phyloP scores from a whole-genome alignment of 306 rosid species.

The Lupinus albus region DNA sequence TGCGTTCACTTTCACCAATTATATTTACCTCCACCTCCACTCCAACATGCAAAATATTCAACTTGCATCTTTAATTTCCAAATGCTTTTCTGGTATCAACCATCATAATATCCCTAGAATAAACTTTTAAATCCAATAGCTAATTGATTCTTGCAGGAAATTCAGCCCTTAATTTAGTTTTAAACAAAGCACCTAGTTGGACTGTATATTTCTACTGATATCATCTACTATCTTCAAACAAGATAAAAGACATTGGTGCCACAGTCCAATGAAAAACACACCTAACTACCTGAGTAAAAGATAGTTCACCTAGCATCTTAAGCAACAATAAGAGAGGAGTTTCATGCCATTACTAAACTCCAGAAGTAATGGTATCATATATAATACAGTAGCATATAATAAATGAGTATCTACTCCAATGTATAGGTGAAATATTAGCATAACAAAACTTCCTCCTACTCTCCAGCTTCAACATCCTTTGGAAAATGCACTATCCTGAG shows the following conservation, averaged over 20 bases:
- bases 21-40: constrained; percentile 5
- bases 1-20: background rate
- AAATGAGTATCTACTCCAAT: background rate
- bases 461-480: background rate
- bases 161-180: constrained; percentile 37
- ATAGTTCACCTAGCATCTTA: background rate
- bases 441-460: background rate
- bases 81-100: constrained; percentile 42
- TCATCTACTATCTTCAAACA: background rate
- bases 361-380: background rate
- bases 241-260: background rate
- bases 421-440: background rate
- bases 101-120: constrained; percentile 34
- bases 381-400: background rate
- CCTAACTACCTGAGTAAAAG: background rate
- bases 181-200: constrained; percentile 50
- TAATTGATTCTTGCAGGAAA: constrained; percentile 30
- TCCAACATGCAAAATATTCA: constrained; percentile 19
- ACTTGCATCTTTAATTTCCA: constrained; percentile 43
- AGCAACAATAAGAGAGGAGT: background rate
- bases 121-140: constrained; percentile 33
- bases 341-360: background rate
- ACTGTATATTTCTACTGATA: constrained; percentile 18
- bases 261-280: background rate
- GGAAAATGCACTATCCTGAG: background rate